These are phyloP conservation scores for Fusarium sp. DNA, from an alignment of 2,329 filamentous ascomycete genomes.

Conservation along the genomic window DNA sequence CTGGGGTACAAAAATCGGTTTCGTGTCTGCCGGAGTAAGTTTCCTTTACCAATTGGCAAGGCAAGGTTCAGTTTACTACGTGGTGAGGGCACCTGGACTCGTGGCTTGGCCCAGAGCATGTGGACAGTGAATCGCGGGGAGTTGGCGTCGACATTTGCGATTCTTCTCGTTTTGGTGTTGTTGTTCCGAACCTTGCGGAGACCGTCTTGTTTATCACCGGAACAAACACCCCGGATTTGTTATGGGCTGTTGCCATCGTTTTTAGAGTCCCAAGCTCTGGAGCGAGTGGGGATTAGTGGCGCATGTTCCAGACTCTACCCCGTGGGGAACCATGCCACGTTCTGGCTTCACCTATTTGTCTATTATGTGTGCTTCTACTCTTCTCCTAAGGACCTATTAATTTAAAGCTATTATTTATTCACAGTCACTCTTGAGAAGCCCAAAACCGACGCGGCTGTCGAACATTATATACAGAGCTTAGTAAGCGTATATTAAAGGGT, in stretches of 20 bases:
- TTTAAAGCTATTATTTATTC: rapidly evolving
- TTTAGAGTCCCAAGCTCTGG: no score
- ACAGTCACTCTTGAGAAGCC: background rate
- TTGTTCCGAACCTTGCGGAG: background rate
- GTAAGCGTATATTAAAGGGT: rapidly evolving
- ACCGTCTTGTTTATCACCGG: rapidly evolving
- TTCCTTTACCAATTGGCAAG: background rate
- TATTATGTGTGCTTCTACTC: background rate
- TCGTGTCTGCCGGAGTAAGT: background rate
- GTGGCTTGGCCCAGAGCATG: background rate
- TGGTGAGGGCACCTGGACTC: background rate
- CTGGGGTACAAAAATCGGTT: background rate
- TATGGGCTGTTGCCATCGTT: no score
- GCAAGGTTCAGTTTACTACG: background rate
- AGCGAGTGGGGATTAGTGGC: background rate
- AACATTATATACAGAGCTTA: background rate
- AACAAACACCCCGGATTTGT: background rate
- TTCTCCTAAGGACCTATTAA: background rate
- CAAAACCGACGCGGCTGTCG: background rate
- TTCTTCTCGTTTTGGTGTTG: background rate
- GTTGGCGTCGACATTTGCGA: background rate
- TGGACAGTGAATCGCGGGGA: background rate
- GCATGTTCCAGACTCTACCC: background rate
- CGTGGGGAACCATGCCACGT: background rate
- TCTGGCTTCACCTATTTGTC: background rate